Percentiles rank a stretch among this genome's conserved stretches.
These are phyloP conservation scores for Gautieria morchelliformis DNA, from an alignment of 768 basidiomycete species.

Conservation along the genomic window DNA sequence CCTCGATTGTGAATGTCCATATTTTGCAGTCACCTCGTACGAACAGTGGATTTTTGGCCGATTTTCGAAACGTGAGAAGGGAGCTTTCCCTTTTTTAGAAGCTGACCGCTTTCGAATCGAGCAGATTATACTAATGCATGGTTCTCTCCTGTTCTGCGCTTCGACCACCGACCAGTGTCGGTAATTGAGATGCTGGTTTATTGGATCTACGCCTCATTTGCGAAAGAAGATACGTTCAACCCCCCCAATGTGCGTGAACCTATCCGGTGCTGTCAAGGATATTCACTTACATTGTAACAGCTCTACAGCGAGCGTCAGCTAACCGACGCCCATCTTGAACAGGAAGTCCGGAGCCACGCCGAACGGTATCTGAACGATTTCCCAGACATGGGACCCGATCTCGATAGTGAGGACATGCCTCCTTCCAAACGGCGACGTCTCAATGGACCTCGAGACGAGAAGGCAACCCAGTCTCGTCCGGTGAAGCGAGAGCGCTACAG, in stretches of 20 bases:
- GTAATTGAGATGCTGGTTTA: not conserved
- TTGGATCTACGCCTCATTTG: conserved; percentile 4
- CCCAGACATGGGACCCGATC: not conserved
- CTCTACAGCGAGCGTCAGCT: not conserved
- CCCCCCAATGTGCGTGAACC: not conserved
- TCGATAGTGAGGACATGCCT: not conserved
- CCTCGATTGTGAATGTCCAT: not conserved
- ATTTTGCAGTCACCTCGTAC: conserved; percentile 2
- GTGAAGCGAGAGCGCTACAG: not conserved
- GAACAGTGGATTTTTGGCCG: conserved; percentile 1
- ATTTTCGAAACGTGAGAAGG: not conserved
- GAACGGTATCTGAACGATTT: not conserved
- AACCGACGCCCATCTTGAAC: not conserved
- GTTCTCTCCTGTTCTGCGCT: not conserved
- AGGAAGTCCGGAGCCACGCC: not conserved
- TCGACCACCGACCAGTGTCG: not conserved
- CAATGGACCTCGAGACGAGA: not conserved
- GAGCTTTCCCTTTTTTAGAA: not conserved
- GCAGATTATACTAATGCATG: not conserved
- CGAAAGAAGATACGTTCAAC: not conserved
- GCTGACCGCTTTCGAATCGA: not conserved
- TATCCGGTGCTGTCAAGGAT: not conserved
- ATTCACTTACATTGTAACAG: not conserved
- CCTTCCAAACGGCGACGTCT: not conserved
- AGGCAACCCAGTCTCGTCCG: not conserved